phyloP scores from a whole-genome alignment of 768 basidiomycete genomes.

The Gymnopilus dilepis region DNA sequence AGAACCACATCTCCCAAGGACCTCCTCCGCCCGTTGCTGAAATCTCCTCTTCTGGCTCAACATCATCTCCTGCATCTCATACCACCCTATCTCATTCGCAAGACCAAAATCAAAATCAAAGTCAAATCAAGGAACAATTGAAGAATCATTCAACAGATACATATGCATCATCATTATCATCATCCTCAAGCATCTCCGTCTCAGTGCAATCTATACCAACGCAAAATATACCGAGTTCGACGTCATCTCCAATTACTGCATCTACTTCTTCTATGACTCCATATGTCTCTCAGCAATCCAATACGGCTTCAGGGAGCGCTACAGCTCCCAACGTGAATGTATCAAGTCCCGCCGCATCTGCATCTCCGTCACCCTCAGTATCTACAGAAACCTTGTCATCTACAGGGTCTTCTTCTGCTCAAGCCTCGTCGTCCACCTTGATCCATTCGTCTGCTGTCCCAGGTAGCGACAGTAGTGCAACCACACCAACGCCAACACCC shows the following conservation, averaged over 20 bases:
- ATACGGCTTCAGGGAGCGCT: neutral
- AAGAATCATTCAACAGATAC: constrained; percentile 18
- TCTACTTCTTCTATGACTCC: too few relatives aligned
- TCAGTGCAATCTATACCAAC: too few relatives aligned
- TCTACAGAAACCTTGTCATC: neutral
- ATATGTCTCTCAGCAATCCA: too few relatives aligned
- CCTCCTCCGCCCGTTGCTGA: neutral
- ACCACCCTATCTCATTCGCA: too few relatives aligned
- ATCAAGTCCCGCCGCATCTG: neutral
- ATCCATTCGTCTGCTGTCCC: neutral
- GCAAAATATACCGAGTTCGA: too few relatives aligned
- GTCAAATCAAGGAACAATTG: too few relatives aligned
- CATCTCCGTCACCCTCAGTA: neutral
- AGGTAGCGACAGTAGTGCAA: neutral
- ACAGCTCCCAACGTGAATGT: neutral
- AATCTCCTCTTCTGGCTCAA: neutral
- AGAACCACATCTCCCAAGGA: neutral
- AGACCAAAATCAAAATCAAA: too few relatives aligned
- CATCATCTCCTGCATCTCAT: neutral
- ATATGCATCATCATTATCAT: constrained; percentile 16
- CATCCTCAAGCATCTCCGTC: neutral
- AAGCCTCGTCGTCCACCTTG: neutral
- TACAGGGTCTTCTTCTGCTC: neutral
- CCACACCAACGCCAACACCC: constrained; percentile 3
- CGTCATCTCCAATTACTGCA: neutral